Conservation (phyloP, 129 eudicot genomes). For the Solidago caesia region DNA sequence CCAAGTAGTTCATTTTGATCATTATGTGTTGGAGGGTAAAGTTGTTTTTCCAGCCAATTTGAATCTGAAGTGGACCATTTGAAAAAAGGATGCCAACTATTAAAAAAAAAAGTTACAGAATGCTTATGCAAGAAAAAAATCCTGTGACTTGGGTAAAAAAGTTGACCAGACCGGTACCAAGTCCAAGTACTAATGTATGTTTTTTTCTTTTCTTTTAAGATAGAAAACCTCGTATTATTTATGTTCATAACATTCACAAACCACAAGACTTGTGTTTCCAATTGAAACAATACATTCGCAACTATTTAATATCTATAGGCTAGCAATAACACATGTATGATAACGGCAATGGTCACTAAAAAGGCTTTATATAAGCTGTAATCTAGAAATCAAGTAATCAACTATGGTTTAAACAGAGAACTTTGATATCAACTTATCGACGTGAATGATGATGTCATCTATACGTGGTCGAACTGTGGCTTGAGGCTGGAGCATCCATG, state of each 20-base stretch:
- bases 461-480: constrained; percentile 75
- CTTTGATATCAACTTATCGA: constrained; percentile 74
- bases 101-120: neutral
- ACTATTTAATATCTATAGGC: neutral
- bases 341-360: constrained; percentile 14
- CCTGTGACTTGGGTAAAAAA: constrained; percentile 1
- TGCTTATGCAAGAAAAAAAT: constrained; percentile 14
- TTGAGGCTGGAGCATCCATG: constrained; percentile 97
- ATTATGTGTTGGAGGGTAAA: neutral
- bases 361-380: constrained; percentile 17
- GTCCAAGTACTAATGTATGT: neutral
- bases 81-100: constrained; percentile 4
- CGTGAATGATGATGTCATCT: constrained; percentile 81
- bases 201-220: neutral
- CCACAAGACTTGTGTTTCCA: neutral
- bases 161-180: neutral
- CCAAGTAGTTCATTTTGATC: neutral
- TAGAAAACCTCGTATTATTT: constrained; percentile 11
- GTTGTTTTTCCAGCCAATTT: neutral
- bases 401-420: constrained; percentile 44
- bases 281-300: neutral
- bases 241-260: constrained; percentile 9
- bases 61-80: constrained; percentile 15
- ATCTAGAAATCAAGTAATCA: constrained; percentile 19
- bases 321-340: constrained; percentile 6